Base-by-base conservation (phyloP, 75 land plant species). In the Isoetes taiwanensis region DNA sequence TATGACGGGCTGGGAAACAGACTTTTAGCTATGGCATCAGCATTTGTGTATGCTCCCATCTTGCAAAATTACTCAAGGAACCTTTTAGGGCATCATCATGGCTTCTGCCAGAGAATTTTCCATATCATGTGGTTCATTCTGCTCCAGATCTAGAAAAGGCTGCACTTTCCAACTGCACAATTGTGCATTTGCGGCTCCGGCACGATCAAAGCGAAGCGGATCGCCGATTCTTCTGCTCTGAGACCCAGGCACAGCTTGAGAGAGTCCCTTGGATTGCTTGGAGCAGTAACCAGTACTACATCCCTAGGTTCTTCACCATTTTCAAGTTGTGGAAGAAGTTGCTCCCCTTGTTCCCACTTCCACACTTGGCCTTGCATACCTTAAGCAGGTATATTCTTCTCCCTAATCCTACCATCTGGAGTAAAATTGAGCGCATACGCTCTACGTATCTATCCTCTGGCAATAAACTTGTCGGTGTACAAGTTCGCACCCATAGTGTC, bases 161-260 rank as follows among this genome's bases (percentile, higher is more conserved):
- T 17, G 38, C 32, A 1, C 23, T 11, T 11, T 12, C 30, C 5
- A 2, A 16, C 33, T 54, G 37, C 25, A 24, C 2, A 20, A 62
- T 32, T 20, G 34, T 52, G 75, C 66, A 41, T 83, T 83, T 40
- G 34, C 30, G 50, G 81, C 20, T 52, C 21, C n/a, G 33, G 66
- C 65, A 66, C 66, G 54, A 59, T 4, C 35, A 59, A 24, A 52
- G 42, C 6, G 34, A 20, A 11, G 31, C 9, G 29, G 55, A 66
- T 40, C 52, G 30, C 40, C 20, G 26, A 10, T 56, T 66, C 23
- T 43, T 66, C n/a, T 66, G 69, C 21, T 59, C 65, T 28, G 37
- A 50, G 24, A 38, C 30, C 1, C 35, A 64, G 16, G 12, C 21
- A n/a, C 16, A 32, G 17, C 69, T 62, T 26, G 32, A 12, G 57